Base-by-base conservation (phyloP, 371 early-diverging fungal species). In the Mortierella sp. region DNA sequence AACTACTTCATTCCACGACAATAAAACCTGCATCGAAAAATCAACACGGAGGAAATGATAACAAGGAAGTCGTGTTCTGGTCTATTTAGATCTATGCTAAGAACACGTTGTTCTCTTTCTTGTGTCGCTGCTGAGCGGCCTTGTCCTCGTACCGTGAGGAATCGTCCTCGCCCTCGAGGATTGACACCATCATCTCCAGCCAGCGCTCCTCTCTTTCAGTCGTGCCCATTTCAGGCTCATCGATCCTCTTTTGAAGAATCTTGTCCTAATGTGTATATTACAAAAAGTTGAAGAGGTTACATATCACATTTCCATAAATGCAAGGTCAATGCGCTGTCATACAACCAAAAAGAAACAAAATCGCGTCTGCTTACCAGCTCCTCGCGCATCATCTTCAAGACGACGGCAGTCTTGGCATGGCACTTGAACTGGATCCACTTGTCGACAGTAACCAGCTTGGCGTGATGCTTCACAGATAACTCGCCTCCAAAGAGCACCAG, bases 371-470 rank as follows among this genome's bases (percentile, higher is more conserved):
- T 29, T 75, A 90, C 92, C 89, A 94, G 46, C 72, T 92, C 89
- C 38, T 86, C 83, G 16, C 94, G 89, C 78, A 95, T 80, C 75
- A 89, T 90, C 77, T 93, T 92, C 46, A 95, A 77, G 21, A 94
- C 77, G 0, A 88, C 90, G 10, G 93, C 93, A 11, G 95, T 92
- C 75, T 93, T 89, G 32, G 93, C 94, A 80, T 87, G 90, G 73
- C 95, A 95, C 44, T 90, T 87, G 81, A 92, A 89, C 46, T 90
- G 88, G 24, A 95, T 90, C 94, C 94, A 94, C n/a, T 91, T 78
- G 76, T 94, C 92, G 2, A 95, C 68, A 2, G 90, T 80, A 0
- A 94, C 83, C 8, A 77, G 80, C 73, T 90, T 85, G 70, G 91
- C 90, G 29, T 92, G 90, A 58, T 94, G 93, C 94, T 92, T 91